Percentiles rank a stretch among this genome's conserved stretches.
phyloP scores from a whole-genome alignment of 306 rosid species.

The Cyamopsis tetragonoloba region DNA sequence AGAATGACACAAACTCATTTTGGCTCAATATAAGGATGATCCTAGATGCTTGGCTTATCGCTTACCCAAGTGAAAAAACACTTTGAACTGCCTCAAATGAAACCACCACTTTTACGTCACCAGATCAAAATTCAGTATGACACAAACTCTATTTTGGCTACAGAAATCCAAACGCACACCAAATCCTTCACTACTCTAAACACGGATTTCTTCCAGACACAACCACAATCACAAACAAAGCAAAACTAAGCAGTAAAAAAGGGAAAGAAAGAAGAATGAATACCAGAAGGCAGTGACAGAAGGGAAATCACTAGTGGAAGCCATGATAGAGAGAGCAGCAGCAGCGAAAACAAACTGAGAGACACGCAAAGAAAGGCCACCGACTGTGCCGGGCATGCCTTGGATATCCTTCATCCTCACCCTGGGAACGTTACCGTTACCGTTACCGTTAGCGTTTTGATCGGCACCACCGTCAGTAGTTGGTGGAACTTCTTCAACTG shows the following conservation, averaged over 20 bases:
- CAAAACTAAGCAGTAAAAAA: neutral
- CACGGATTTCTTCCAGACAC: neutral
- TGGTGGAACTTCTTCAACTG: slow-evolving; percentile 56
- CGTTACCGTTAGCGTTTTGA: slow-evolving; percentile 34
- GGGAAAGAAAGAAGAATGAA: neutral
- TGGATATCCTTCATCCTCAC: slow-evolving; percentile 80
- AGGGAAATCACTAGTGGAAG: slow-evolving; percentile 75
- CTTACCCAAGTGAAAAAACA: too few species aligned
- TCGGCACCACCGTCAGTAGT: slow-evolving; percentile 40
- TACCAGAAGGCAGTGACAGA: slow-evolving; percentile 91
- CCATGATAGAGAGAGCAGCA: slow-evolving; percentile 75
- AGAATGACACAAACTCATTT: too few species aligned
- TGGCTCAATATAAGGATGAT: too few species aligned
- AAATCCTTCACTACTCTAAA: neutral
- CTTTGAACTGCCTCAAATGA: too few species aligned
- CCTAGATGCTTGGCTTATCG: too few species aligned
- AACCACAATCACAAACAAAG: slow-evolving; percentile 7
- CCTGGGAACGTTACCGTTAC: slow-evolving; percentile 53
- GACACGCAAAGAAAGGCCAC: slow-evolving; percentile 65
- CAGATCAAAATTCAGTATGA: too few species aligned
- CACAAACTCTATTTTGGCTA: too few species aligned
- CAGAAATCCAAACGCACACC: too few species aligned
- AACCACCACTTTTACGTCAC: too few species aligned
- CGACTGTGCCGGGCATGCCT: slow-evolving; percentile 93
- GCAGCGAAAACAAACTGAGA: slow-evolving; percentile 63